phyloP scores from a whole-genome alignment of 192 early-diverging fungal species.

The Linnemannia elongata region DNA sequence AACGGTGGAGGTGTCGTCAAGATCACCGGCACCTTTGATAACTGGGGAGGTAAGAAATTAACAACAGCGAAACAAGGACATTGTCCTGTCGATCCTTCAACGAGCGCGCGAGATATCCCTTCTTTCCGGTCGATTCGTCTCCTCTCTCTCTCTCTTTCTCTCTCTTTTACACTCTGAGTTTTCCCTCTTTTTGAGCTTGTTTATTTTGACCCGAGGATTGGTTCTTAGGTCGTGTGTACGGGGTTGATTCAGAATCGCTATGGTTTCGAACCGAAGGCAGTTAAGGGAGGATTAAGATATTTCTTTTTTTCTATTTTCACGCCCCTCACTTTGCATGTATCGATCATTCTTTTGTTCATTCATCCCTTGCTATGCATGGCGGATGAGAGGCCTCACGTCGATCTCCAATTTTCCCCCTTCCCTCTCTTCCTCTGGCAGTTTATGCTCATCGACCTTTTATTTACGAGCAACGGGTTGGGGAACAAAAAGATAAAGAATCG shows the following conservation, averaged over 20 bases:
- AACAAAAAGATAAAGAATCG: background rate
- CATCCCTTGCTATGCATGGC: background rate
- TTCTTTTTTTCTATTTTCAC: background rate
- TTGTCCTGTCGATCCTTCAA: background rate
- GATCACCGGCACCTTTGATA: slow-evolving; percentile 44
- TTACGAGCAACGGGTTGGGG: background rate
- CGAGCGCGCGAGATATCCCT: background rate
- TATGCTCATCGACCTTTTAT: background rate
- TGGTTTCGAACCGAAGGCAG: background rate
- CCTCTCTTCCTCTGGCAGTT: background rate
- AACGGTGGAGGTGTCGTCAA: slow-evolving; percentile 31
- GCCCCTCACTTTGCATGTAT: background rate
- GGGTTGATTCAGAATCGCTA: background rate
- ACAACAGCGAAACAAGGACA: background rate
- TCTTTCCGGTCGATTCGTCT: background rate
- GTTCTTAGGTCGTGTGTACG: background rate
- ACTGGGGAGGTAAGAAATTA: slow-evolving; percentile 39
- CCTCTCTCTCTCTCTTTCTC: background rate
- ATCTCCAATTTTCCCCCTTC: background rate
- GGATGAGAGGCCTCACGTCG: background rate
- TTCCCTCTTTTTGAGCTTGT: background rate
- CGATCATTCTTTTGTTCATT: too few relatives aligned
- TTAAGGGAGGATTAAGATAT: background rate
- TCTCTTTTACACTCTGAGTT: too few relatives aligned
- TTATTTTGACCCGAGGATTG: background rate